Conservation (phyloP, 2,329 filamentous ascomycete species). For the Calcarisporium arbuscula region DNA sequence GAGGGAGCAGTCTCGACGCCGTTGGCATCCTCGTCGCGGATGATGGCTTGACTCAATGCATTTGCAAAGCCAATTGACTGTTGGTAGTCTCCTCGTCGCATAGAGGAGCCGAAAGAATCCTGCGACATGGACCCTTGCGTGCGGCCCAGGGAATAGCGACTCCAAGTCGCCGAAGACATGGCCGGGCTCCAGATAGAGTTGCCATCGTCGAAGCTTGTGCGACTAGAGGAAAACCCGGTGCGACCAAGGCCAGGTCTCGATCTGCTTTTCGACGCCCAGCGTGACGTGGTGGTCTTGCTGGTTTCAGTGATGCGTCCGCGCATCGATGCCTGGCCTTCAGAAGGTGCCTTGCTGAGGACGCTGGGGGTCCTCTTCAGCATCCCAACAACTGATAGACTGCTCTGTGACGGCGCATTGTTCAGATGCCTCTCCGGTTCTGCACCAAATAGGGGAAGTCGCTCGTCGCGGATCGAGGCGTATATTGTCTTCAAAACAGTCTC, state of each 20-base stretch:
- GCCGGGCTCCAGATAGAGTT: conserved; percentile 86
- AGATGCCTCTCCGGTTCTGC: conserved; percentile 44
- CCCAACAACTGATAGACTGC: conserved; percentile 65
- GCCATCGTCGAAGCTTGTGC: conserved; percentile 88
- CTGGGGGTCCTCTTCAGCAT: conserved; percentile 83
- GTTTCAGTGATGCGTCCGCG: conserved; percentile 65
- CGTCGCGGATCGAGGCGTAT: conserved; percentile 81
- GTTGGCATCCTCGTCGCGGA: conserved; percentile 71
- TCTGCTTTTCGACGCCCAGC: conserved; percentile 81
- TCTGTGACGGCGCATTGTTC: conserved; percentile 38
- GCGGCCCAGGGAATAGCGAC: conserved; percentile 84
- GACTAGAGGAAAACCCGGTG: conserved; percentile 80
- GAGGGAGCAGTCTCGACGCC: conserved; percentile 40
- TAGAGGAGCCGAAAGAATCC: conserved; percentile 76
- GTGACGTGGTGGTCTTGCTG: conserved; percentile 46
- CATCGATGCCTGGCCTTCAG: conserved; percentile 64
- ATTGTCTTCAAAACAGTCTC: conserved; percentile 90
- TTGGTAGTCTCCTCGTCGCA: conserved; percentile 76
- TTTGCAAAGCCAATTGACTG: conserved; percentile 97
- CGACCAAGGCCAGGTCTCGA: conserved; percentile 68
- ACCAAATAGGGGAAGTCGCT: conserved; percentile 81
- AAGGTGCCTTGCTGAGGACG: conserved; percentile 87
- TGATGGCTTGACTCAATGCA: conserved; percentile 92
- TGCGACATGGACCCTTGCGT: conserved; percentile 89
- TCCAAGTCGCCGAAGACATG: conserved; percentile 87